These are phyloP conservation scores for Metschnikowia hibisci DNA, from an alignment of 805 yeast species.

Conservation along the genomic window DNA sequence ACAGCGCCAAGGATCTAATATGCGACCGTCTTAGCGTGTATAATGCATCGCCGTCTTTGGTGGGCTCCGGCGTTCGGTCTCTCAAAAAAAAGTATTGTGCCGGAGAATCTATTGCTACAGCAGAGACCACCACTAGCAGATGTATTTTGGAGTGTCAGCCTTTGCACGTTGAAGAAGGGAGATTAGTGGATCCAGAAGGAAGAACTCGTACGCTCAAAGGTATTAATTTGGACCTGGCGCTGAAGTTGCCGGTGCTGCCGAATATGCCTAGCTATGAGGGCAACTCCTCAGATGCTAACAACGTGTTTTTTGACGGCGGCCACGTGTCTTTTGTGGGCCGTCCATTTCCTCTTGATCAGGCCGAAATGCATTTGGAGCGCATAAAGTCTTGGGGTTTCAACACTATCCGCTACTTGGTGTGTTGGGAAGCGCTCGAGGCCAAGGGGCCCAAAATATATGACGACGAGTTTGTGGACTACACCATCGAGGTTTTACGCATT, in stretches of 20 bases:
- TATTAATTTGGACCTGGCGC: constrained; percentile 71
- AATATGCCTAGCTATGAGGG: constrained; percentile 40
- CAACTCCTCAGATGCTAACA: constrained; percentile 30
- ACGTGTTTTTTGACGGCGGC: constrained; percentile 65
- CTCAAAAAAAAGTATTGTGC: constrained; percentile 21
- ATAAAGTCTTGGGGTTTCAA: constrained; percentile 82
- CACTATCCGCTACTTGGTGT: constrained; percentile 66
- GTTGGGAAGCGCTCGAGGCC: constrained; percentile 95
- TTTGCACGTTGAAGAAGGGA: constrained; percentile 46
- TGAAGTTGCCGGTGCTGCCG: constrained; percentile 67
- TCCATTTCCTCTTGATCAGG: constrained; percentile 75
- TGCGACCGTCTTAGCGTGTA: constrained; percentile 30
- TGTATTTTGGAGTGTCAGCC: constrained; percentile 20
- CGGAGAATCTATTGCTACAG: constrained; percentile 13
- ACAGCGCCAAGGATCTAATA: constrained; percentile 2
- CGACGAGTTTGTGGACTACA: constrained; percentile 66
- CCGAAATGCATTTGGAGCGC: constrained; percentile 61
- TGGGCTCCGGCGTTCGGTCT: constrained; percentile 27
- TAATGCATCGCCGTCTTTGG: constrained; percentile 22
- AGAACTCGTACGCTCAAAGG: constrained; percentile 69
- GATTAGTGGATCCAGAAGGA: constrained; percentile 54
- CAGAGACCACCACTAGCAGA: constrained; percentile 6
- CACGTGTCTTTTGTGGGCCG: constrained; percentile 75
- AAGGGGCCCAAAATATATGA: constrained; percentile 82
- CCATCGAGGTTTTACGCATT: constrained; percentile 56